Base-by-base conservation (phyloP, 2,329 filamentous ascomycete species). In the Rhynchosporium agropyri region DNA sequence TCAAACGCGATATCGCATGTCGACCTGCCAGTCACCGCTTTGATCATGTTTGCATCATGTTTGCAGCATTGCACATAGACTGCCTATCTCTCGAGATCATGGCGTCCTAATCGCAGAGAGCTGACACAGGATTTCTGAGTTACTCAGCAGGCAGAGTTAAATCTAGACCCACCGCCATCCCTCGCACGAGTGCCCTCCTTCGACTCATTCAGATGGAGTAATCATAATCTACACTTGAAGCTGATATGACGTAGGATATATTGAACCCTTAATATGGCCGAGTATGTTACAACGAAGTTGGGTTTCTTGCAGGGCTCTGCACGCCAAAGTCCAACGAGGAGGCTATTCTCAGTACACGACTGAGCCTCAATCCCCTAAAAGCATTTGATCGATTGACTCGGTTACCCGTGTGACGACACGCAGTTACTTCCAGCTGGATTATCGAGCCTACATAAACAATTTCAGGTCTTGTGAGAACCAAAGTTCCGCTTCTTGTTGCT, bases 121-220 rank as follows among this genome's bases (percentile, higher is more conserved):
- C 54, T 57, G 54, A 57, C 54, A 45, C 13, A 45, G 54, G 26
- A 28, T 57, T 13, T 13, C 40, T 7, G 54, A 45, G 26, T 57
- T 45, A 57, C 38, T 57, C 54, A 57, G 54, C 54, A 40, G 26
- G 43, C 28, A 45, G 26, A 57, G 13, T 31, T 46, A 7, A 26
- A 33, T 26, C 42, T 31, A 45, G 54, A 28, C 42, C 54, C 28
- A 15, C 40, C 13, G 29, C 10, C 40, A 20, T 10, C 4, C 4
- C 15, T 45, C 29, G 10, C 29, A n/a, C 54, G 26, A 57, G 46
- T 57, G 38, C 36, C 26, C 43, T 42, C 6, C 6, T 31, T 26
- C 10, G 5, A 6, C 15, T 26, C 28, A 8, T 57, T 26, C 38
- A 54, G n/a, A 54, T 46, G 42, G 26, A 15, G 54, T 57, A 57